phyloP scores from a whole-genome alignment of 2,329 filamentous ascomycete genomes.

The Colletotrichum sp. region DNA sequence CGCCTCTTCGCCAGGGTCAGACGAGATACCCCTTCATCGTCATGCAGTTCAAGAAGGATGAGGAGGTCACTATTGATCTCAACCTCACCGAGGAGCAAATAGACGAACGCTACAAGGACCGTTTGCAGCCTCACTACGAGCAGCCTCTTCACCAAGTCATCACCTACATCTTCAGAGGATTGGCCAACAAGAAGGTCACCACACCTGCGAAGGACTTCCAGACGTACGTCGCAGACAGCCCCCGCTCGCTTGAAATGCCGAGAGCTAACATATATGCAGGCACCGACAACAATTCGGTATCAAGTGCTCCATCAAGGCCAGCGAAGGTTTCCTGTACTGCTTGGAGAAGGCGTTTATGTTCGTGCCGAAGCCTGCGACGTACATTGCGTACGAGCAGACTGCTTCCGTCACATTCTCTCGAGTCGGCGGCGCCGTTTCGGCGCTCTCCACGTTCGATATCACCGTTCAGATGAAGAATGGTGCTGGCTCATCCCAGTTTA shows the following conservation, averaged over 20 bases:
- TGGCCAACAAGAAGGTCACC: constrained; percentile 94
- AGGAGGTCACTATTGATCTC: constrained; percentile 94
- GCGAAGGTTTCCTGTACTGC: constrained; percentile 96
- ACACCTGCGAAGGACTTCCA: constrained; percentile 93
- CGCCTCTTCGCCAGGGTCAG: constrained; percentile 93
- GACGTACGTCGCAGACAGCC: constrained; percentile 53
- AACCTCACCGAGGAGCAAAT: constrained; percentile 94
- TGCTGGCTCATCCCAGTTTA: constrained; percentile 92
- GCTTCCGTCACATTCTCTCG: constrained; percentile 93
- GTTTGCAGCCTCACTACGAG: constrained; percentile 88
- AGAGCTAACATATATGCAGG: constrained; percentile 43
- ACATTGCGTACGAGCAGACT: constrained; percentile 94
- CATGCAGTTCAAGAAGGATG: constrained; percentile 98
- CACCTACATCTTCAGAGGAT: constrained; percentile 91
- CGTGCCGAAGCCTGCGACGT: constrained; percentile 96
- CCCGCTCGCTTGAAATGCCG: neutral
- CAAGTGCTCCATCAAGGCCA: constrained; percentile 99
- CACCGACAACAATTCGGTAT: constrained; percentile 94
- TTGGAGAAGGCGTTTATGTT: constrained; percentile 99
- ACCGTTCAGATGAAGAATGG: constrained; percentile 89
- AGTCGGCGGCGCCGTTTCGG: constrained; percentile 91
- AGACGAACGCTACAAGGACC: constrained; percentile 85
- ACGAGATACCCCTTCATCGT: constrained; percentile 98
- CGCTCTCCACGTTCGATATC: constrained; percentile 96
- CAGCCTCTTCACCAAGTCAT: constrained; percentile 92